Evolutionary conservation across 2,329 filamentous ascomycete genomes (phyloP).

Genomic region (Cordyceps farinosa): DNA sequence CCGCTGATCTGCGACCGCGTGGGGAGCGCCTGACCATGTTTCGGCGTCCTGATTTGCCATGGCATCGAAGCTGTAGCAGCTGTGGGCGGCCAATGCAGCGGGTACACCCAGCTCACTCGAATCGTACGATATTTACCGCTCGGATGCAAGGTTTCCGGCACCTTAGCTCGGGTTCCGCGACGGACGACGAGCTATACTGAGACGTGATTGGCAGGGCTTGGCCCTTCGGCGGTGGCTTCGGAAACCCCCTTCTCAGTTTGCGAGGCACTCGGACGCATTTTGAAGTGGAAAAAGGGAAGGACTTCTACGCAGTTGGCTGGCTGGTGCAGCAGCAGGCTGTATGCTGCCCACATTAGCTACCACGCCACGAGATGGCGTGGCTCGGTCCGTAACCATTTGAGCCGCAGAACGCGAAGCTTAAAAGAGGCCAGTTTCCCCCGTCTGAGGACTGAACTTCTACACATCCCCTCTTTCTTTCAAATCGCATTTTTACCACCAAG

Average conservation of each 20-base stretch:
- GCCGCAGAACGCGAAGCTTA: neutral
- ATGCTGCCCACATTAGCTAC: constrained; percentile 1
- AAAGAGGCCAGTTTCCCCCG: neutral
- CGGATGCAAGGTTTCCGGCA: neutral
- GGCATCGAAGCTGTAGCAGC: neutral
- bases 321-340: neutral
- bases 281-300: neutral
- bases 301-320: neutral
- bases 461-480: neutral
- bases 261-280: neutral
- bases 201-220: constrained; percentile 4
- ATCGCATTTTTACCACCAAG: neutral
- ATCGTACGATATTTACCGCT: constrained; percentile 4
- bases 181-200: neutral
- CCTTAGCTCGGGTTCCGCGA: neutral
- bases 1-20: constrained; percentile 2
- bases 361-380: neutral
- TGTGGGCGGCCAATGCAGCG: neutral
- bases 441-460: neutral
- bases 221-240: neutral
- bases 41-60: constrained; percentile 2
- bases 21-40: neutral
- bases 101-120: neutral
- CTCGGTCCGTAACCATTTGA: neutral
- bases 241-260: neutral